These are phyloP conservation scores for Penicillium sp. DNA, from an alignment of 2,329 filamentous ascomycete species.

Conservation along the genomic window DNA sequence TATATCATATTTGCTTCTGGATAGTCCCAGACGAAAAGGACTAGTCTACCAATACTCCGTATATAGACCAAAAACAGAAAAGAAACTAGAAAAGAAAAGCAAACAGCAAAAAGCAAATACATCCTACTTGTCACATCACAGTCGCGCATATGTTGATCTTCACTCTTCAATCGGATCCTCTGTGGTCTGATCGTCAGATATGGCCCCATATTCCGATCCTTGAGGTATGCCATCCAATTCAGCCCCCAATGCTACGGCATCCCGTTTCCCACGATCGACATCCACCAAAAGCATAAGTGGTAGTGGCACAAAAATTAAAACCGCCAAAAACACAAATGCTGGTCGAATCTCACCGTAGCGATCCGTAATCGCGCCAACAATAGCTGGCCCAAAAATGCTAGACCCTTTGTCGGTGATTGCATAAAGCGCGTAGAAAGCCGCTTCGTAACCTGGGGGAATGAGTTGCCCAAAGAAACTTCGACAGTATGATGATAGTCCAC, in stretches of 20 bases:
- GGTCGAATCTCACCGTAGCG: conserved; percentile 68
- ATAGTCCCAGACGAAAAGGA: not conserved
- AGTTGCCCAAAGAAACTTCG: conserved; percentile 85
- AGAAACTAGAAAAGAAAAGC: too few species aligned
- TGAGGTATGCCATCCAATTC: conserved; percentile 32
- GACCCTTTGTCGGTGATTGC: conserved; percentile 96
- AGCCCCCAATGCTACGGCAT: conserved; percentile 57
- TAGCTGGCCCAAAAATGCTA: conserved; percentile 83
- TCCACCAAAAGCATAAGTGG: conserved; percentile 78
- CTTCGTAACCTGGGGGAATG: conserved; percentile 87
- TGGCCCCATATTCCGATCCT: conserved; percentile 22
- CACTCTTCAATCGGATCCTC: not conserved
- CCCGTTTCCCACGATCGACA: conserved; percentile 65
- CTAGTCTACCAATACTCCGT: not conserved
- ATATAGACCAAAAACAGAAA: not conserved
- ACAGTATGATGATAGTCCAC: conserved; percentile 86
- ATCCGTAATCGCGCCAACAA: conserved; percentile 89
- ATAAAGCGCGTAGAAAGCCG: conserved; percentile 91
- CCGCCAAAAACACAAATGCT: conserved; percentile 84
- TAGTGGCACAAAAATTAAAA: conserved; percentile 73
- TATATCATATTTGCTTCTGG: not conserved
- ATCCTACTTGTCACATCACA: not conserved
- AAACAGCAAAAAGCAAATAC: not conserved
- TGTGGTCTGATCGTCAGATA: conserved; percentile 3
- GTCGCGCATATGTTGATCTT: not conserved